Percentiles rank a stretch among this genome's conserved stretches.
Conservation (phyloP, 345 rosid species). For the Isatis tinctoria region DNA sequence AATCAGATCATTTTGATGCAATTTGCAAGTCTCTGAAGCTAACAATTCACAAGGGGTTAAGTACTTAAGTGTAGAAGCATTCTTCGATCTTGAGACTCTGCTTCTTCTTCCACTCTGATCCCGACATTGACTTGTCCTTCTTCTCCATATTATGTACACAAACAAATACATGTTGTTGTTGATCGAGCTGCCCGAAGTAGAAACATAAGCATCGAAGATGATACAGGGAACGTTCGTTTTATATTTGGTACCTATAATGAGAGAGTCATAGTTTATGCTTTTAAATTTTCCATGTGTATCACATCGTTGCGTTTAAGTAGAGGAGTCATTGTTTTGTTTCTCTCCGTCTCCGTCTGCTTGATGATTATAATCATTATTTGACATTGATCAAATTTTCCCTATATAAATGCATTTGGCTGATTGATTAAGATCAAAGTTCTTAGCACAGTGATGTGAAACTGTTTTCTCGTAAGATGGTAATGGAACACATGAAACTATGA, state of each 20-base stretch:
- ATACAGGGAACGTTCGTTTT: not conserved
- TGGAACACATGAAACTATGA: too few relatives aligned
- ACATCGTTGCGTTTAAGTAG: too few relatives aligned
- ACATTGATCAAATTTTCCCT: not conserved
- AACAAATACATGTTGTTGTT: slow-evolving; percentile 10
- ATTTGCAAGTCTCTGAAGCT: too few relatives aligned
- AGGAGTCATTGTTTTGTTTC: too few relatives aligned
- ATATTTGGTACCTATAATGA: slow-evolving; percentile 24
- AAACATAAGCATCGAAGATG: slow-evolving; percentile 1
- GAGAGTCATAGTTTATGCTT: too few relatives aligned
- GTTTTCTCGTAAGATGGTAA: not conserved
- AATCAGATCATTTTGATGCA: too few relatives aligned
- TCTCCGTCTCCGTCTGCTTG: too few relatives aligned
- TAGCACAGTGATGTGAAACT: not conserved
- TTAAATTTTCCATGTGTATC: too few relatives aligned
- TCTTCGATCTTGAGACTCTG: not conserved
- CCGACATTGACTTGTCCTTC: slow-evolving; percentile 19
- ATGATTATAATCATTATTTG: too few relatives aligned
- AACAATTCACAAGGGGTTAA: too few relatives aligned
- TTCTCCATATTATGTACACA: slow-evolving; percentile 24
- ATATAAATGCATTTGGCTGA: not conserved
- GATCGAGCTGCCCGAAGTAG: not conserved
- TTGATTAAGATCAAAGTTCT: not conserved
- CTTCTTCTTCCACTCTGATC: slow-evolving; percentile 11
- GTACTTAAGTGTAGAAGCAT: not conserved